Conservation (phyloP, 257 asterid species). For the Plantago ovata region DNA sequence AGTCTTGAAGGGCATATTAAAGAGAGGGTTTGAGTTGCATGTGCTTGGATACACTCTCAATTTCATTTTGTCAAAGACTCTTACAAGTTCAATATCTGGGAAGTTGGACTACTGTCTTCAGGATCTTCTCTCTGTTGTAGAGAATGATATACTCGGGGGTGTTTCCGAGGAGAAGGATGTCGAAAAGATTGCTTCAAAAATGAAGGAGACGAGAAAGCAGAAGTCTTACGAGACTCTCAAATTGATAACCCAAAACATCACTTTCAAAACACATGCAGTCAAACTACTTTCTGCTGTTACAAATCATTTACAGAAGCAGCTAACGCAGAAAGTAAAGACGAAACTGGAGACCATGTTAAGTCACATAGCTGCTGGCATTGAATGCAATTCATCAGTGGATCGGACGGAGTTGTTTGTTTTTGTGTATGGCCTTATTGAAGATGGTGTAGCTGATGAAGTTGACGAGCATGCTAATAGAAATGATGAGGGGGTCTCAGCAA, state of each 20-base stretch:
- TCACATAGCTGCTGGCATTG: slow-evolving; percentile 76
- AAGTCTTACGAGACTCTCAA: slow-evolving; percentile 87
- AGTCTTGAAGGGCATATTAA: slow-evolving; percentile 64
- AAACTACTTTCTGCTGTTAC: slow-evolving; percentile 72
- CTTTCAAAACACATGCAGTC: slow-evolving; percentile 71
- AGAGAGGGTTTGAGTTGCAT: slow-evolving; percentile 84
- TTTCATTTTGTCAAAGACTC: slow-evolving; percentile 70
- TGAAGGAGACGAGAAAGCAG: slow-evolving; percentile 91
- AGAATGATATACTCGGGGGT: slow-evolving; percentile 79
- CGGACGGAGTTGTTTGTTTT: slow-evolving; percentile 67
- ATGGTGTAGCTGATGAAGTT: slow-evolving; percentile 45
- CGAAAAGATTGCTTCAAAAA: slow-evolving; percentile 88
- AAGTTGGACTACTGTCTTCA: slow-evolving; percentile 75
- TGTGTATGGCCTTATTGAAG: slow-evolving; percentile 58
- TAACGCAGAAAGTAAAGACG: slow-evolving; percentile 57
- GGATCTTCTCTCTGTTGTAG: slow-evolving; percentile 69
- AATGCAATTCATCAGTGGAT: slow-evolving; percentile 70
- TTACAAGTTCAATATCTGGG: slow-evolving; percentile 46
- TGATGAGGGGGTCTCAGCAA: slow-evolving; percentile 24
- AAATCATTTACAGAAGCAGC: slow-evolving; percentile 59
- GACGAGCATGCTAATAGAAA: slow-evolving; percentile 32
- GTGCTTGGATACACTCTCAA: slow-evolving; percentile 84
- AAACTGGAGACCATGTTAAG: slow-evolving; percentile 79
- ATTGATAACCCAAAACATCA: slow-evolving; percentile 71
- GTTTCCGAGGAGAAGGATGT: slow-evolving; percentile 98